phyloP scores from a whole-genome alignment of 2,329 filamentous ascomycete genomes.

The Penicillium sp. region DNA sequence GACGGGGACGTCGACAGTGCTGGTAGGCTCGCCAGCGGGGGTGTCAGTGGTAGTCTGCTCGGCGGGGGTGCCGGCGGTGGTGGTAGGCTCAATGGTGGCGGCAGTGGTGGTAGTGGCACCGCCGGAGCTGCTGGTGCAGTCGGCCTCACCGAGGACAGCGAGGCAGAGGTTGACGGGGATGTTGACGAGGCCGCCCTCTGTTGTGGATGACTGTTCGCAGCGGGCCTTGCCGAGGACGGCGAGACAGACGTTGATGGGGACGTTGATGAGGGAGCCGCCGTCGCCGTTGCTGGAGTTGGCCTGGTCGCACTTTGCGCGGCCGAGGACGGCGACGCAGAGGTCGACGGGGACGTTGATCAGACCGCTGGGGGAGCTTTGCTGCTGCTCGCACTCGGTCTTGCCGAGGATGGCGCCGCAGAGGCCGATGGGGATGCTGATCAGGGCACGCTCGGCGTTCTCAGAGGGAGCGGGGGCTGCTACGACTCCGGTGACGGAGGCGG shows the following conservation, averaged over 20 bases:
- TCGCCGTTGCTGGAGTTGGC: constrained; percentile 6
- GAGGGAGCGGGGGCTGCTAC: no score
- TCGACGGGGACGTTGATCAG: constrained; percentile 30
- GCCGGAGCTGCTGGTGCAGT: background rate
- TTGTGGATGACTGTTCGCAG: constrained; percentile 23
- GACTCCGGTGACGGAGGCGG: constrained; percentile 19
- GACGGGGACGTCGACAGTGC: no score
- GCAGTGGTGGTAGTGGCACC: constrained; percentile 3
- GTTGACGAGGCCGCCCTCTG: constrained; percentile 23
- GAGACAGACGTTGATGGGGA: constrained; percentile 29
- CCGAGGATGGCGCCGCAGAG: constrained; percentile 27
- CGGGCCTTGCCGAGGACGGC: constrained; percentile 29
- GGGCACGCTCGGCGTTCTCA: background rate
- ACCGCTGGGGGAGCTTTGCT: constrained; percentile 16
- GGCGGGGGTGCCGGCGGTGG: background rate
- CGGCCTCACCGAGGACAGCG: no score
- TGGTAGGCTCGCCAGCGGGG: background rate
- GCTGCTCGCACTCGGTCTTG: constrained; percentile 24
- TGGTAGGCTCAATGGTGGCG: constrained; percentile 1
- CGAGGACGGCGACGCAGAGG: constrained; percentile 27
- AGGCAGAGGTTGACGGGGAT: background rate
- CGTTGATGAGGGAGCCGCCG: constrained; percentile 25
- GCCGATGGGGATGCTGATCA: constrained; percentile 25
- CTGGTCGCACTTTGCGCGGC: constrained; percentile 28
- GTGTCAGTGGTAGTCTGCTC: background rate